Evolutionary conservation across 257 asterid species (phyloP).

Genomic region (Solanum pinnatisectum): DNA sequence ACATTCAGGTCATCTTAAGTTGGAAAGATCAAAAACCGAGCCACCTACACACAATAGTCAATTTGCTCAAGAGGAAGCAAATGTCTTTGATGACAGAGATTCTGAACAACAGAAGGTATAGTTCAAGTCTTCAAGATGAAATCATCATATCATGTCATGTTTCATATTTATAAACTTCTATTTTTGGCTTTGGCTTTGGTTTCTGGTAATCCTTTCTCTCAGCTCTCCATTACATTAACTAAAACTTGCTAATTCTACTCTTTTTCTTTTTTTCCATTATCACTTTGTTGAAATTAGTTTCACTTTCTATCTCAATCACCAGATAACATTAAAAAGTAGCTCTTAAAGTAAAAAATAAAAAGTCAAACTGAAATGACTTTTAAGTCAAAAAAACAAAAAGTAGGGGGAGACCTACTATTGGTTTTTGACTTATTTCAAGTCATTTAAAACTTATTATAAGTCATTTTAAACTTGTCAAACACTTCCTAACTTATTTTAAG

Average conservation of each 20-base stretch:
- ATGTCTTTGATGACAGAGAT: slow-evolving; percentile 60
- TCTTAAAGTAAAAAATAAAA: too few relatives aligned
- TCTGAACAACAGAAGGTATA: slow-evolving; percentile 76
- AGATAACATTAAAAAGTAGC: neutral
- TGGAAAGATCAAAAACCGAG: slow-evolving; percentile 67
- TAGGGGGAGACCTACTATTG: too few relatives aligned
- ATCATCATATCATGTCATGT: neutral
- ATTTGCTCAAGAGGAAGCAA: slow-evolving; percentile 65
- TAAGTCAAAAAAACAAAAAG: too few relatives aligned
- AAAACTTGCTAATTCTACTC: neutral
- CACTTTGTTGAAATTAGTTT: neutral
- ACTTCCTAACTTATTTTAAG: neutral
- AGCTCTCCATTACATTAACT: neutral
- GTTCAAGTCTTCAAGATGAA: neutral
- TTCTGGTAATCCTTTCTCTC: neutral
- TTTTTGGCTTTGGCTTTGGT: neutral
- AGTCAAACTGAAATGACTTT: too few relatives aligned
- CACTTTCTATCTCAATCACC: neutral
- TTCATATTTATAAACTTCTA: neutral
- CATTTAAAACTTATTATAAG: neutral
- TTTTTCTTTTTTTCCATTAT: neutral
- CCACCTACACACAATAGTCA: slow-evolving; percentile 38
- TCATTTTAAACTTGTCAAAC: neutral
- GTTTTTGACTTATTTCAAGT: neutral
- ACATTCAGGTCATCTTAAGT: slow-evolving; percentile 14